Conservation (phyloP, 441 rosid species). For the Populus trichocarpa region DNA sequence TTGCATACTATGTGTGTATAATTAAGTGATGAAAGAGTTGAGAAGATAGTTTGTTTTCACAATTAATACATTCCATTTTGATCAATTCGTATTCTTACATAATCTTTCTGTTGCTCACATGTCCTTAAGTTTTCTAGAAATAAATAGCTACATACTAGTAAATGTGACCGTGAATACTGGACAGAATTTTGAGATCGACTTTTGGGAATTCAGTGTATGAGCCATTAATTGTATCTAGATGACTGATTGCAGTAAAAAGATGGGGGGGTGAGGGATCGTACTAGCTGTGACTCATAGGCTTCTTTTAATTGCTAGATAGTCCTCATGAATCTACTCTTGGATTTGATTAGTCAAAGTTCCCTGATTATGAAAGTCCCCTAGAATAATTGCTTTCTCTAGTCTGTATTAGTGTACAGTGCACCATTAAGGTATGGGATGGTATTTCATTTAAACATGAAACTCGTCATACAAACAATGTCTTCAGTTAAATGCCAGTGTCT, state of each 20-base stretch:
- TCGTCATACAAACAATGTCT: neutral
- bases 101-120: neutral
- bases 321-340: neutral
- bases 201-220: neutral
- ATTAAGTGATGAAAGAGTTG: neutral
- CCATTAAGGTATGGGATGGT: neutral
- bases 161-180: neutral
- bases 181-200: neutral
- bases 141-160: neutral
- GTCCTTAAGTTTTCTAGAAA: neutral
- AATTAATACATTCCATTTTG: neutral
- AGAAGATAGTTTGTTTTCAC: neutral
- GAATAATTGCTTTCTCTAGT: neutral
- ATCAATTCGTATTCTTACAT: neutral
- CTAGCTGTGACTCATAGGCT: neutral
- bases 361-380: too few species aligned
- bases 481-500: neutral
- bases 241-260: neutral
- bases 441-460: neutral
- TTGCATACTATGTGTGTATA: neutral
- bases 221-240: neutral
- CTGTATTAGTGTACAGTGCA: neutral
- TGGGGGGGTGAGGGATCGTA: neutral
- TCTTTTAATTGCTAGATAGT: neutral
- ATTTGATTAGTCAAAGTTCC: too few species aligned